These are phyloP conservation scores for Tulasnella sp. DNA, from an alignment of 768 basidiomycete genomes.

Conservation along the genomic window DNA sequence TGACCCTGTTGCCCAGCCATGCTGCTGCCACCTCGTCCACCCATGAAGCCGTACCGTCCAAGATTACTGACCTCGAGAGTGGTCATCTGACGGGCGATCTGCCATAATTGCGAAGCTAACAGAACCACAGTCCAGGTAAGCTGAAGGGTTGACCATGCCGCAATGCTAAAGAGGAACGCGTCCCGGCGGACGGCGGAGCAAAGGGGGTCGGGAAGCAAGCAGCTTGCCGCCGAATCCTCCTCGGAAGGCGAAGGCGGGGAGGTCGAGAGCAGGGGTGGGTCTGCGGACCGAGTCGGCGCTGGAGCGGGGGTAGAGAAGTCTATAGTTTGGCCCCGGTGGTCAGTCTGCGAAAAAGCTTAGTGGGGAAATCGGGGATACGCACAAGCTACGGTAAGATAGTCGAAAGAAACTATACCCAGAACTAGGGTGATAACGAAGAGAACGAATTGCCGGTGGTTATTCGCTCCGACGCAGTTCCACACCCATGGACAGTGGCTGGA, in stretches of 20 bases:
- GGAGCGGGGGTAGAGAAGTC: conserved; percentile 22
- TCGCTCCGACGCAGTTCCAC: conserved; percentile 94
- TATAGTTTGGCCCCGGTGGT: conserved; percentile 32
- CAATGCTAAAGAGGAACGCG: conserved; percentile 77
- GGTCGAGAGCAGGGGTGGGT: conserved; percentile 5
- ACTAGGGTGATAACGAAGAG: conserved; percentile 88
- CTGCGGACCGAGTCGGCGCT: conserved; percentile 29
- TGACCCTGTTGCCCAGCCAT: conserved; percentile 73
- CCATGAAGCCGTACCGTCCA: conserved; percentile 95
- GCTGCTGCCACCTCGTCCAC: conserved; percentile 68
- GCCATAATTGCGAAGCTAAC: conserved; percentile 83
- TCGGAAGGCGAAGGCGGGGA: conserved; percentile 32
- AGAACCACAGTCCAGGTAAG: conserved; percentile 92
- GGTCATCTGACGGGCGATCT: conserved; percentile 90
- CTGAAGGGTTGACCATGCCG: conserved; percentile 85
- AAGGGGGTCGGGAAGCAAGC: conserved; percentile 62
- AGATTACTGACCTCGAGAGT: conserved; percentile 94
- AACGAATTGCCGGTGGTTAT: conserved; percentile 94
- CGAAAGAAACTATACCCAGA: conserved; percentile 71
- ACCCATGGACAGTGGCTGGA: conserved; percentile 96
- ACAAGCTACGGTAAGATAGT: conserved; percentile 83
- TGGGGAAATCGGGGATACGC: conserved; percentile 39
- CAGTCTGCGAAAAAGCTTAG: conserved; percentile 54
- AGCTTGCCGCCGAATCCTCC: conserved; percentile 52
- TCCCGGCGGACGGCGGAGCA: conserved; percentile 63